phyloP scores from a whole-genome alignment of 2,329 filamentous ascomycete species.

The Myriosclerotinia curreyana region DNA sequence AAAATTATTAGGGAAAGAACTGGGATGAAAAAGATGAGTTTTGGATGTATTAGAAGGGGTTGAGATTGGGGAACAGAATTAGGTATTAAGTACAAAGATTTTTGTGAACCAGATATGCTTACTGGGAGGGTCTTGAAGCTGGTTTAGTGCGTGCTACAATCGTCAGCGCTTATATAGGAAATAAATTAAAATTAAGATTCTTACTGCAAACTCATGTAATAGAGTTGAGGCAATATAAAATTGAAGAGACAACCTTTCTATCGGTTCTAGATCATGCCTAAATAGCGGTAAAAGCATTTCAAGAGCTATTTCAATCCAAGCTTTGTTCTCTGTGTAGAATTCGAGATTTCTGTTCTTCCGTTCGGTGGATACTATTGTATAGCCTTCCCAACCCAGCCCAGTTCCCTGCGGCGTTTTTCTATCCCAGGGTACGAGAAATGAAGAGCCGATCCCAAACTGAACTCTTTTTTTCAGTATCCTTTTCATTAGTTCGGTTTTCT shows the following conservation, averaged over 20 bases:
- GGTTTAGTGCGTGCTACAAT: constrained; percentile 2
- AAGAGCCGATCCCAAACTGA: constrained; percentile 6
- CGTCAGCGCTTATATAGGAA: neutral
- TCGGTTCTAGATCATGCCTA: constrained; percentile 4
- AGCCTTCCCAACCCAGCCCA: constrained; percentile 2
- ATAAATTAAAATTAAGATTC: neutral
- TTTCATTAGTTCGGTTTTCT: neutral
- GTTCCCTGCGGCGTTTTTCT: neutral
- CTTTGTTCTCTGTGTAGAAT: constrained; percentile 2
- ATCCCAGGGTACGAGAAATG: neutral
- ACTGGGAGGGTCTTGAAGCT: constrained; percentile 10
- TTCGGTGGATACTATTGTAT: neutral
- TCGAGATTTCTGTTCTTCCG: neutral
- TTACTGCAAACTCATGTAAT: constrained; percentile 14
- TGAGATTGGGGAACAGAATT: too few species aligned
- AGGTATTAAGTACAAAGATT: too few species aligned
- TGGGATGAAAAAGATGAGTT: too few species aligned
- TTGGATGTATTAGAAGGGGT: too few species aligned
- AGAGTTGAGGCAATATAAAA: constrained; percentile 10
- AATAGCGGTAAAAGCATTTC: constrained; percentile 9
- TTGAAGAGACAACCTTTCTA: neutral
- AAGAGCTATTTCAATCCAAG: constrained; percentile 1
- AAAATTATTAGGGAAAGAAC: too few species aligned
- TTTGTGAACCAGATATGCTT: too few species aligned
- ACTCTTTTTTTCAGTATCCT: neutral